phyloP scores from a whole-genome alignment of 2,329 filamentous ascomycete species.

The Cryphonectria naterciae region DNA sequence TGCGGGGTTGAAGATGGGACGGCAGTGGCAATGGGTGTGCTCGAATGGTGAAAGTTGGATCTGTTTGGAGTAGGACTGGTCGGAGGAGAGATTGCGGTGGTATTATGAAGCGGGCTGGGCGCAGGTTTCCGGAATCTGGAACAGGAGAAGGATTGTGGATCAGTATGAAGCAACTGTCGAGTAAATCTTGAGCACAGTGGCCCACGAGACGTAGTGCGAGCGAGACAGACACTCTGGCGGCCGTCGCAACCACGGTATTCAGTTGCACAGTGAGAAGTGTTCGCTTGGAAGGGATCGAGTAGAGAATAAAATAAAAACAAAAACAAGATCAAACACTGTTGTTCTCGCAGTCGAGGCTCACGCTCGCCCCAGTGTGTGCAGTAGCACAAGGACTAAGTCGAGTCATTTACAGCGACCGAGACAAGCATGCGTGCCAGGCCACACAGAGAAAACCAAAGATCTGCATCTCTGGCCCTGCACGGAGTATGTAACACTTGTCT shows the following conservation, averaged over 20 bases:
- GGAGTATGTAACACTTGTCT: constrained; percentile 1
- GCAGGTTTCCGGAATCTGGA: constrained; percentile 53
- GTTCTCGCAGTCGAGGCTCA: not conserved
- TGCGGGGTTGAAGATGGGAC: constrained; percentile 33
- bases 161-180: constrained; percentile 38
- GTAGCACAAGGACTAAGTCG: constrained; percentile 7
- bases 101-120: constrained; percentile 55
- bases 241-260: not conserved
- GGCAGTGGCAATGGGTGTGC: constrained; percentile 34
- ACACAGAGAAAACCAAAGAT: not conserved
- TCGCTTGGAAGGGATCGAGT: not conserved
- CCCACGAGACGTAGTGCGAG: not conserved
- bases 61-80: constrained; percentile 47
- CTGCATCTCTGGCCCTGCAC: not conserved
- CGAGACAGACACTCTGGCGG: not conserved
- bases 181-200: constrained; percentile 5
- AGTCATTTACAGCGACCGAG: constrained; percentile 8
- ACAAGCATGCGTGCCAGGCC: not conserved
- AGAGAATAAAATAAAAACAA: not conserved
- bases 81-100: constrained; percentile 47
- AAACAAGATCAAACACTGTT: not conserved
- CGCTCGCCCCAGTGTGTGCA: constrained; percentile 7
- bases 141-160: constrained; percentile 35
- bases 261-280: constrained; percentile 17
- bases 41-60: constrained; percentile 38